These are phyloP conservation scores for Anthracocystis panici-leucophaei DNA, from an alignment of 1,284 basidiomycete genomes.

Conservation along the genomic window DNA sequence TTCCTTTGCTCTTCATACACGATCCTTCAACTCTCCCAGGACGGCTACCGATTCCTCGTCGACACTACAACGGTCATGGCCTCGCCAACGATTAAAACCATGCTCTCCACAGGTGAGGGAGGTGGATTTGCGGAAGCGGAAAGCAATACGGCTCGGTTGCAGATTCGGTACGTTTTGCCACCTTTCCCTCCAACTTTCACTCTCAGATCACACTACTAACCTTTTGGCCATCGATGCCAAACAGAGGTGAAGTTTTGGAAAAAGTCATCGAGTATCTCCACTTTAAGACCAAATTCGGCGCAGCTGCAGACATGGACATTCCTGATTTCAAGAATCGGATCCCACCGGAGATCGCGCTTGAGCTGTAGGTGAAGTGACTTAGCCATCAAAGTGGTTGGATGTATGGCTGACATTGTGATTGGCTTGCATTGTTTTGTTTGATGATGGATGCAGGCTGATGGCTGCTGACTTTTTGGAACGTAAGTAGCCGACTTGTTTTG, in stretches of 20 bases:
- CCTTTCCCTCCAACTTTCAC: background rate
- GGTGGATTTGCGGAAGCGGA: slow-evolving; percentile 71
- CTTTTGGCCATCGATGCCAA: background rate
- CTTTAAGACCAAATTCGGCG: slow-evolving; percentile 80
- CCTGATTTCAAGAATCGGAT: slow-evolving; percentile 83
- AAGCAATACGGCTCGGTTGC: slow-evolving; percentile 69
- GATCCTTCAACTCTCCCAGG: slow-evolving; percentile 27
- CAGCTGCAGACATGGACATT: slow-evolving; percentile 77
- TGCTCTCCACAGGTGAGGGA: slow-evolving; percentile 58
- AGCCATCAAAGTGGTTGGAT: no score
- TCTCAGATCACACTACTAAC: background rate
- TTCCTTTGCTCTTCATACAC: background rate
- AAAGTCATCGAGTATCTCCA: slow-evolving; percentile 84
- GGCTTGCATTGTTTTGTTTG: background rate
- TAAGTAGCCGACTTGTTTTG: slow-evolving; percentile 14
- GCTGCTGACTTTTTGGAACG: slow-evolving; percentile 65
- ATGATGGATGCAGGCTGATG: slow-evolving; percentile 50
- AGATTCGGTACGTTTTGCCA: slow-evolving; percentile 69
- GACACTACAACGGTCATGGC: slow-evolving; percentile 47
- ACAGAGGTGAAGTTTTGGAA: slow-evolving; percentile 80
- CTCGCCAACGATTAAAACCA: slow-evolving; percentile 57
- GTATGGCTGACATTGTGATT: background rate
- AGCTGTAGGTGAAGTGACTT: slow-evolving; percentile 78
- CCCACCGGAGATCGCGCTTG: slow-evolving; percentile 82
- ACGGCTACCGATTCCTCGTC: slow-evolving; percentile 62